phyloP scores from a whole-genome alignment of 2,329 filamentous ascomycete genomes.

The Exophiala bonariae region DNA sequence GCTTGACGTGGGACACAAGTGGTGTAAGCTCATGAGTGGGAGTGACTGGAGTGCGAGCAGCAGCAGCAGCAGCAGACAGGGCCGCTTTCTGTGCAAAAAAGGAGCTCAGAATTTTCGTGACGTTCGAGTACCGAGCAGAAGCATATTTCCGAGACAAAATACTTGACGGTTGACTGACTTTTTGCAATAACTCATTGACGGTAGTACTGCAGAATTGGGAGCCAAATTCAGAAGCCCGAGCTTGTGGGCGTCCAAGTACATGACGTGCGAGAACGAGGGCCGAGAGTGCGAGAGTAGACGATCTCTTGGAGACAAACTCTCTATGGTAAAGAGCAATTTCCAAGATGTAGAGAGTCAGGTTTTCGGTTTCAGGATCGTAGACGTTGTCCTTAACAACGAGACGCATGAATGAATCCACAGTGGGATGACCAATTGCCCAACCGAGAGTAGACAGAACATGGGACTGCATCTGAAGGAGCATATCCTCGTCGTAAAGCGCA shows the following conservation, averaged over 20 bases:
- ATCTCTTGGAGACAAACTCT: conserved; percentile 90
- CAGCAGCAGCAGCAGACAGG: conserved; percentile 39
- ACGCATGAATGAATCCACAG: conserved; percentile 90
- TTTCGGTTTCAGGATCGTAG: conserved; percentile 84
- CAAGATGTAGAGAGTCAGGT: conserved; percentile 91
- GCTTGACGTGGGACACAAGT: conserved; percentile 29
- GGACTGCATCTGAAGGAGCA: conserved; percentile 99
- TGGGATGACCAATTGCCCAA: conserved; percentile 94
- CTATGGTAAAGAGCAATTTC: conserved; percentile 96
- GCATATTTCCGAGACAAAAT: conserved; percentile 69
- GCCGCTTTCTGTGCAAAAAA: conserved; percentile 66
- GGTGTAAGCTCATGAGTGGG: conserved; percentile 35
- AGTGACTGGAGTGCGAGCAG: conserved; percentile 32
- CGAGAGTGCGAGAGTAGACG: conserved; percentile 85
- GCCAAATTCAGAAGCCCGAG: conserved; percentile 74
- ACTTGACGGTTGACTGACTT: conserved; percentile 66
- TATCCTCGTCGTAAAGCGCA: conserved; percentile 95
- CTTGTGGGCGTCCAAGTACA: conserved; percentile 78
- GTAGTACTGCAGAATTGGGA: conserved; percentile 52
- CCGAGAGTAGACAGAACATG: conserved; percentile 96
- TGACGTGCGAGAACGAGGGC: conserved; percentile 83
- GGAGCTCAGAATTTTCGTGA: conserved; percentile 64
- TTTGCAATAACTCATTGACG: conserved; percentile 63
- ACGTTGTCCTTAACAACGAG: conserved; percentile 74
- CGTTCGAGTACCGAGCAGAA: conserved; percentile 63